Conservation (phyloP, 2,329 filamentous ascomycete species). For the Akanthomyces lecanii region DNA sequence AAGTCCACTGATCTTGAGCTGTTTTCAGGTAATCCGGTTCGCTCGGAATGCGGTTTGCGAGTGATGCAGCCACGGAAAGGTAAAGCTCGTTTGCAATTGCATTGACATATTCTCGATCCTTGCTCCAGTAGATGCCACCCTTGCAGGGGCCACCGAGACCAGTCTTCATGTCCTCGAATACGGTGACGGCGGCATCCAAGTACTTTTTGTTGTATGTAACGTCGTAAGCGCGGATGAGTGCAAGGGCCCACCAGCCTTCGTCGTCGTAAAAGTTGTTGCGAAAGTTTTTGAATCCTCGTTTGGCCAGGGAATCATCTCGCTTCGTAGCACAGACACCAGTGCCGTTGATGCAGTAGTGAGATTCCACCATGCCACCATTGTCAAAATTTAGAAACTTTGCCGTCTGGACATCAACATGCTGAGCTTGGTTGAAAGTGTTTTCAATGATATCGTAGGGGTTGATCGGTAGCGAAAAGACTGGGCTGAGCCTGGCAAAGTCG, state of each 20-base stretch:
- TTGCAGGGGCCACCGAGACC: slow-evolving; percentile 45
- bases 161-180: slow-evolving; percentile 54
- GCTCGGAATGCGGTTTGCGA: slow-evolving; percentile 45
- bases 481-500: slow-evolving; percentile 44
- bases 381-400: slow-evolving; percentile 34
- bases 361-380: slow-evolving; percentile 33
- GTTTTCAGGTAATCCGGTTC: slow-evolving; percentile 41
- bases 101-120: slow-evolving; percentile 47
- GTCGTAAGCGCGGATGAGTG: slow-evolving; percentile 54
- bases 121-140: slow-evolving; percentile 55
- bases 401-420: slow-evolving; percentile 35
- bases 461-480: slow-evolving; percentile 32
- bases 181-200: slow-evolving; percentile 46
- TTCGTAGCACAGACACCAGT: slow-evolving; percentile 14
- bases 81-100: slow-evolving; percentile 58
- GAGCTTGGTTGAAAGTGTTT: slow-evolving; percentile 45
- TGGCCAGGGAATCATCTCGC: slow-evolving; percentile 28
- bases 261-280: slow-evolving; percentile 56
- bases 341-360: slow-evolving; percentile 33
- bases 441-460: slow-evolving; percentile 38
- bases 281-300: slow-evolving; percentile 38
- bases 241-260: slow-evolving; percentile 61
- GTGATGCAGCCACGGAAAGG: slow-evolving; percentile 47
- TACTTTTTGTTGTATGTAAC: slow-evolving; percentile 49
- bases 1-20: slow-evolving; percentile 48